Evolutionary conservation across 164 flowering plant species (phyloP), one percentile per base, ranked within the genome.

Genomic region (Amborella trichopoda): DNA sequence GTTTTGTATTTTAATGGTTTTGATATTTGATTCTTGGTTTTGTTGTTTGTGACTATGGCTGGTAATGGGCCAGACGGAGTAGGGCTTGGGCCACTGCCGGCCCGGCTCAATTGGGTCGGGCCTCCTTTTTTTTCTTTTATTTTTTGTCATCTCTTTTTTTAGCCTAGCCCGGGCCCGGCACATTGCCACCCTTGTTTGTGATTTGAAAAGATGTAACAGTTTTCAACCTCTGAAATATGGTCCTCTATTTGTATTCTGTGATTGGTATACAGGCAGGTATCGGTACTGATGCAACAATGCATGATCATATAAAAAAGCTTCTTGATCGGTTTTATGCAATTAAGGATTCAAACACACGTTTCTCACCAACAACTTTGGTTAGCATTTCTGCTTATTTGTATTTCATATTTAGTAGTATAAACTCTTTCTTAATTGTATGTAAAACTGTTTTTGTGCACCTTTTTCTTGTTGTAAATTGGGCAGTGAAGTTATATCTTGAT

Each of bases 281-380:
- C 68, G 99, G 99, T 25, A 91, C 99, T 28, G 99, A 91, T 67
- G 99, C 99, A 23, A 91, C 99, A 5, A 91, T 87, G 99, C 99
- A 91, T 62, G 99, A 91, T 56, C 99, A 91, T 71, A 91, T 91
- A 47, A 82, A 91, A 57, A 91, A 91, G 77, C 68, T 91, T 44
- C 88, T 88, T 43, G 99, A 91, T 77, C 78, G 99, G 51, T 82
- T 62, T 56, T 91, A 91, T 77, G 96, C 94, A 39, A 84, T 77
- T 10, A 91, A 91, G 69, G 95, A 91, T 55, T 43, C 76, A 23
- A 81, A 76, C 47, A 82, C 80, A 49, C 95, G 83, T 51, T 91
- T 91, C 72, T 59, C 85, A 25, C 99, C 99, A 20, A 91, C 96
- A 36, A 82, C 72, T 62, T 85, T 91, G 40, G 97, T 89, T 77